These are phyloP conservation scores for Aegle marmelos DNA, from an alignment of 345 rosid species.

Conservation along the genomic window DNA sequence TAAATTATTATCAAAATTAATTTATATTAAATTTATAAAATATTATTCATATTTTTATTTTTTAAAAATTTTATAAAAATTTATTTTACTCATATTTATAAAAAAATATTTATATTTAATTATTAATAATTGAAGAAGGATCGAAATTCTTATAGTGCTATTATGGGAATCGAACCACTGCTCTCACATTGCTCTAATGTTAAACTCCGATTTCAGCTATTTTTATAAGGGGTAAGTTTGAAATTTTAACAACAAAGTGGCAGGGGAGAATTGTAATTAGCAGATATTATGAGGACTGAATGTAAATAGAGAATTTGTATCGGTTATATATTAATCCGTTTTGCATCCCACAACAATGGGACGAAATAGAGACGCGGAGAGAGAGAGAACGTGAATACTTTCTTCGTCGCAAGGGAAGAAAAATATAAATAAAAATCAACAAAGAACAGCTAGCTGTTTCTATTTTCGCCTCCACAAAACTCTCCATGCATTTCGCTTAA, in stretches of 20 bases:
- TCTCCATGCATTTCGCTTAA: background rate
- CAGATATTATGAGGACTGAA: background rate
- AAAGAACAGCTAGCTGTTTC: background rate
- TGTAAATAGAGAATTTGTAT: background rate
- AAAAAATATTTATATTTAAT: no score
- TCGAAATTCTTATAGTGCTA: no score
- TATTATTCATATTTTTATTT: no score
- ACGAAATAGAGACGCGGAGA: background rate
- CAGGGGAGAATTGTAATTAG: background rate
- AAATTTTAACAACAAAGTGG: background rate
- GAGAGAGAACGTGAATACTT: constrained; percentile 9
- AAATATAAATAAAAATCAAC: background rate
- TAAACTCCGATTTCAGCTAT: background rate
- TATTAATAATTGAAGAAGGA: no score
- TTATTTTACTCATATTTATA: no score
- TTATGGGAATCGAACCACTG: no score
- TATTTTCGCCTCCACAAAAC: background rate
- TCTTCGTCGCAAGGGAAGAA: background rate
- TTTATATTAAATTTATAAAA: no score
- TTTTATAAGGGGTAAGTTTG: background rate
- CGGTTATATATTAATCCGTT: background rate
- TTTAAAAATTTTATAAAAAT: no score
- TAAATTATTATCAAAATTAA: accelerated
- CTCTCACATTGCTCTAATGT: no score
- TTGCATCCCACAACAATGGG: background rate